These are phyloP conservation scores for Pleurotus ostreatus DNA, from an alignment of 768 basidiomycete genomes.

Conservation along the genomic window DNA sequence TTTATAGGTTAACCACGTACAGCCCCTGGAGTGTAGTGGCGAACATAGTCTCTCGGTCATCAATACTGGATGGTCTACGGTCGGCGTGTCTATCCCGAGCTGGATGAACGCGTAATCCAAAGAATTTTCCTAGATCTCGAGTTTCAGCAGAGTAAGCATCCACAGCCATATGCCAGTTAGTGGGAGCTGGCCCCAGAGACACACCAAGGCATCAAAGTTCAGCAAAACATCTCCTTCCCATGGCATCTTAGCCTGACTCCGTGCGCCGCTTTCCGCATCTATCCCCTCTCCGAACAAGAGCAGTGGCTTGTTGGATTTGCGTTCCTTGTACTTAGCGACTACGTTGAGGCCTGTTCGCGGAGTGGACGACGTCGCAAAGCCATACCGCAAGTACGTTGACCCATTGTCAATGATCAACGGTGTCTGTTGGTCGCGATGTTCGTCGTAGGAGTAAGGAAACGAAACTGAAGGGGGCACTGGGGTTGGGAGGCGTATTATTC, in stretches of 20 bases:
- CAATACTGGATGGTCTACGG: constrained; percentile 81
- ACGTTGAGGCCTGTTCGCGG: constrained; percentile 69
- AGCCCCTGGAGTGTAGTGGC: constrained; percentile 80
- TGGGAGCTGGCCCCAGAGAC: constrained; percentile 23
- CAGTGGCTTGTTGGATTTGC: constrained; percentile 77
- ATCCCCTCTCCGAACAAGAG: constrained; percentile 85
- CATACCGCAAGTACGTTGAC: constrained; percentile 77
- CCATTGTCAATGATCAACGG: constrained; percentile 91
- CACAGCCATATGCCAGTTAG: constrained; percentile 11
- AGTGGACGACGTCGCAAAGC: constrained; percentile 59
- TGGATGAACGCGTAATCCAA: constrained; percentile 89
- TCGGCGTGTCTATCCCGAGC: constrained; percentile 74
- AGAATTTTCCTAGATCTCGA: constrained; percentile 77
- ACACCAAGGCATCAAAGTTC: constrained; percentile 90
- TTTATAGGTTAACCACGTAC: constrained; percentile 42
- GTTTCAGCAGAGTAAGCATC: constrained; percentile 10
- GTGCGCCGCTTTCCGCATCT: constrained; percentile 81
- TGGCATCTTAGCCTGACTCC: constrained; percentile 72
- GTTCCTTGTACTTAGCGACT: constrained; percentile 85
- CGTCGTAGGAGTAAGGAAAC: constrained; percentile 43
- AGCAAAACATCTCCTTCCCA: constrained; percentile 95
- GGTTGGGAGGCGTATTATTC: constrained; percentile 16
- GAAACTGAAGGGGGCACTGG: constrained; percentile 28
- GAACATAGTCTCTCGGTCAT: constrained; percentile 93
- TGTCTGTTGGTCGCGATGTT: constrained; percentile 43